These are phyloP conservation scores for Podospora conica DNA, from an alignment of 495 filamentous ascomycete species.

Conservation along the genomic window DNA sequence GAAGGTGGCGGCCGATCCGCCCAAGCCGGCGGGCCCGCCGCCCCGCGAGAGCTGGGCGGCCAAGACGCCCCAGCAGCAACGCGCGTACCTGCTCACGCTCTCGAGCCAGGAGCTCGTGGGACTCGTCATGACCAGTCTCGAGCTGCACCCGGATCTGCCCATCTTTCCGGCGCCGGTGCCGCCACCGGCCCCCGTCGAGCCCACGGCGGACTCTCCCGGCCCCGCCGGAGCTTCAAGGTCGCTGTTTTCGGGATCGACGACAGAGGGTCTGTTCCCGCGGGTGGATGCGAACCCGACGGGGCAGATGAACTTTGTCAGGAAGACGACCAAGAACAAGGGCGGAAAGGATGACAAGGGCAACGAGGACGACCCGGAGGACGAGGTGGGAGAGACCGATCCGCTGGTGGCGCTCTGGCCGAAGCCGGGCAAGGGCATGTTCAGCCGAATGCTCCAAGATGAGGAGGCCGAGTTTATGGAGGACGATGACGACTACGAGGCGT, in stretches of 20 bases:
- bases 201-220: neutral
- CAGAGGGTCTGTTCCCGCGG: constrained; percentile 33
- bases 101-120: constrained; percentile 31
- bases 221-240: constrained; percentile 10
- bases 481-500: constrained; percentile 46
- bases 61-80: constrained; percentile 32
- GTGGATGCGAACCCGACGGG: constrained; percentile 32
- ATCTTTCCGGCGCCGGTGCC: constrained; percentile 37
- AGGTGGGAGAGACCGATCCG: constrained; percentile 32
- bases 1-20: constrained; percentile 11
- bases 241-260: constrained; percentile 30
- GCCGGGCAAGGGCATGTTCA: constrained; percentile 52
- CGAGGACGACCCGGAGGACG: constrained; percentile 17
- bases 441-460: constrained; percentile 36
- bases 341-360: constrained; percentile 8
- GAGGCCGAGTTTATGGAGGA: constrained; percentile 41
- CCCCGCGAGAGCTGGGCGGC: constrained; percentile 38
- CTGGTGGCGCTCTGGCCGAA: constrained; percentile 59
- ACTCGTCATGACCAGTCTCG: constrained; percentile 24
- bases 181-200: too few relatives aligned
- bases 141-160: constrained; percentile 37
- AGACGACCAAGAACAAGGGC: constrained; percentile 18
- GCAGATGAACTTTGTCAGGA: constrained; percentile 37
- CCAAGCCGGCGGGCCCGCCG: constrained; percentile 9
- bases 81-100: constrained; percentile 36